phyloP scores from a whole-genome alignment of 768 basidiomycete genomes.

The Podaxis pistillaris region DNA sequence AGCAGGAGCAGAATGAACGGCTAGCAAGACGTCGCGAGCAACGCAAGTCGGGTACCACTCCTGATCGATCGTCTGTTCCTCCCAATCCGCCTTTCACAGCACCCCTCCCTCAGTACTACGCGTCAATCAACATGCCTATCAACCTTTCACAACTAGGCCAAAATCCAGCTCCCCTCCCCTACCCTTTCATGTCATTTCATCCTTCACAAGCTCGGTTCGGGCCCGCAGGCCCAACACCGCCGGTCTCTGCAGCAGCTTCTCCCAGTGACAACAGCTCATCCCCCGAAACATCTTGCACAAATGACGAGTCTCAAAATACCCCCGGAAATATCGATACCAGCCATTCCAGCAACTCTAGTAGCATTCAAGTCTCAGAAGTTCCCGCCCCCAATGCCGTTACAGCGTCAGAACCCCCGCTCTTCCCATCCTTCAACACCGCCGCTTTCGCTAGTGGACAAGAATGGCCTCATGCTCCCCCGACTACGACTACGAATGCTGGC shows the following conservation, averaged over 20 bases:
- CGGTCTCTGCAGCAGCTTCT: slow-evolving; percentile 49
- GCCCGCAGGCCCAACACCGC: slow-evolving; percentile 49
- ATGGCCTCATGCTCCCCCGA: background rate
- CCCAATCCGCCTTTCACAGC: slow-evolving; percentile 15
- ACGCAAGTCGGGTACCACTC: slow-evolving; percentile 8
- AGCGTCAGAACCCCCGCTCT: background rate
- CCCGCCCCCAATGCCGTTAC: background rate
- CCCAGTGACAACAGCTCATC: slow-evolving; percentile 27
- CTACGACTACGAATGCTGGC: background rate
- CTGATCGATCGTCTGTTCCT: slow-evolving; percentile 18
- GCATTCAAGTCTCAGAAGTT: background rate
- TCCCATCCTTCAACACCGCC: slow-evolving; percentile 9
- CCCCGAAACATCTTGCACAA: background rate
- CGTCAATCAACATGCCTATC: slow-evolving; percentile 15
- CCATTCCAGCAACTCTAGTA: slow-evolving; percentile 8
- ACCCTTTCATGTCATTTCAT: slow-evolving; percentile 21
- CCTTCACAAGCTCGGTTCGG: slow-evolving; percentile 30
- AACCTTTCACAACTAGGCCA: slow-evolving; percentile 14
- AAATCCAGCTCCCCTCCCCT: slow-evolving; percentile 11
- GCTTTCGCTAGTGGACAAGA: slow-evolving; percentile 12
- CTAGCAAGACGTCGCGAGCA: slow-evolving; percentile 21
- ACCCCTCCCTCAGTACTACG: slow-evolving; percentile 15
- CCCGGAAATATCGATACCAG: slow-evolving; percentile 6
- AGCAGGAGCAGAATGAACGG: slow-evolving; percentile 36
- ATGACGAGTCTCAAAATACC: background rate